A percentile compares a stretch with the other conserved stretches of the same genome.
phyloP scores from a whole-genome alignment of 352 stramenopile genomes.

The Globisporangium takayamanum region DNA sequence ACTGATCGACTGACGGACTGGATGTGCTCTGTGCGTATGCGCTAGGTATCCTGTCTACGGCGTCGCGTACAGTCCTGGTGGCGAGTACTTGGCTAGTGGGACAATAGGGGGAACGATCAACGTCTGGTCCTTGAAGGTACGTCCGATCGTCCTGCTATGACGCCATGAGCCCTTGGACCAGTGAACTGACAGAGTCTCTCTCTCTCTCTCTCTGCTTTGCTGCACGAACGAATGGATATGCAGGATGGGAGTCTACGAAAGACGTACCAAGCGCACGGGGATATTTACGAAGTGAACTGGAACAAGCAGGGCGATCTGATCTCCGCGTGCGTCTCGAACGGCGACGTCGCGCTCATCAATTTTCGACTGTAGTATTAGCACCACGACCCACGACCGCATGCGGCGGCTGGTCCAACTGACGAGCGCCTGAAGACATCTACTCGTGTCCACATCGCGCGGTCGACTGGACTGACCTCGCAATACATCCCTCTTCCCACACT shows the following conservation, averaged over 20 bases:
- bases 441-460: background rate
- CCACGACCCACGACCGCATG: background rate
- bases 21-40: conserved; percentile 14
- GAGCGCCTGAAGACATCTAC: background rate
- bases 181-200: background rate
- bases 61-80: conserved; percentile 82
- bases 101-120: conserved; percentile 96
- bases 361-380: conserved; percentile 89
- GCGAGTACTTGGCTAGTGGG: conserved; percentile 95
- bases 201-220: too few relatives aligned
- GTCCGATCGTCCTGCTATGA: conserved; percentile 8
- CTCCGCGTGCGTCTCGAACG: conserved; percentile 80
- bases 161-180: background rate
- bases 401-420: background rate
- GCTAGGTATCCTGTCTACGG: conserved; percentile 80
- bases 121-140: conserved; percentile 95
- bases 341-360: conserved; percentile 85
- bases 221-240: background rate
- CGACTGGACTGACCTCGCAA: conserved; percentile 3
- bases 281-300: conserved; percentile 99
- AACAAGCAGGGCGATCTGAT: conserved; percentile 88
- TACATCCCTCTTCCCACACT: conserved; percentile 13
- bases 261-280: conserved; percentile 87
- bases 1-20: background rate
- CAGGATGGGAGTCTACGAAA: conserved; percentile 78